Conservation (phyloP, 768 basidiomycete species). For the Trametopsis cervina region DNA sequence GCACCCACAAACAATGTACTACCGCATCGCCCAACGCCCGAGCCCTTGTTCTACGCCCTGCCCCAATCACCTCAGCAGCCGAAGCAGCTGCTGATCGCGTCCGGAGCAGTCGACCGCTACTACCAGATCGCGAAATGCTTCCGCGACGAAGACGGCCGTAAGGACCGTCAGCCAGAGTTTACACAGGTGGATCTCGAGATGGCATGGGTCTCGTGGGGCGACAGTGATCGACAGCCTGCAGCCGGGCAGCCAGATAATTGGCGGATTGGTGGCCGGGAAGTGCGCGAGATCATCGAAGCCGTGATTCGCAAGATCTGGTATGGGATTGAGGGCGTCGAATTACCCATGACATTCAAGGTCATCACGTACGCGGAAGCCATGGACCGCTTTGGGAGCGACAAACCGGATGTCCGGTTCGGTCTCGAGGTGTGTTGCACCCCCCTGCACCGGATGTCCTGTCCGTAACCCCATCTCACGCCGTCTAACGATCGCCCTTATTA, state of each 20-base stretch:
- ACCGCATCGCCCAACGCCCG: too few species aligned
- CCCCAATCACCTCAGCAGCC: conserved; percentile 96
- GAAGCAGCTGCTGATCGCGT: conserved; percentile 88
- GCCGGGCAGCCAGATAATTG: conserved; percentile 31
- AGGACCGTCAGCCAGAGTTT: conserved; percentile 95
- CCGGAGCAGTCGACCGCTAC: conserved; percentile 84
- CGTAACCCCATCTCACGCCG: not conserved
- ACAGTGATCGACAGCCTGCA: conserved; percentile 1
- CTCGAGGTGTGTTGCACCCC: conserved; percentile 60
- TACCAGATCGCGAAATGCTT: conserved; percentile 94
- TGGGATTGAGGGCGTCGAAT: conserved; percentile 51
- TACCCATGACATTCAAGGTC: conserved; percentile 63
- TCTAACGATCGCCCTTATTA: not conserved
- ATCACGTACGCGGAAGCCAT: conserved; percentile 93
- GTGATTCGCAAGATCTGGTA: conserved; percentile 74
- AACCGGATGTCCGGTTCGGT: conserved; percentile 86
- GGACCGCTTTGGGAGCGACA: conserved; percentile 92
- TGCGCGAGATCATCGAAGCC: conserved; percentile 72
- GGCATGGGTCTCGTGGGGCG: conserved; percentile 87
- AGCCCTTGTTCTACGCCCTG: conserved; percentile 72
- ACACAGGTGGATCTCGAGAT: conserved; percentile 97
- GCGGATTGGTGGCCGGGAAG: conserved; percentile 83
- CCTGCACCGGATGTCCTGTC: not conserved
- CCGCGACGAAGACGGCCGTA: conserved; percentile 91
- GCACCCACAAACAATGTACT: too few species aligned